Evolutionary conservation across 148 eudicot genomes (phyloP).

Genomic region (Amaranthus palmeri): DNA sequence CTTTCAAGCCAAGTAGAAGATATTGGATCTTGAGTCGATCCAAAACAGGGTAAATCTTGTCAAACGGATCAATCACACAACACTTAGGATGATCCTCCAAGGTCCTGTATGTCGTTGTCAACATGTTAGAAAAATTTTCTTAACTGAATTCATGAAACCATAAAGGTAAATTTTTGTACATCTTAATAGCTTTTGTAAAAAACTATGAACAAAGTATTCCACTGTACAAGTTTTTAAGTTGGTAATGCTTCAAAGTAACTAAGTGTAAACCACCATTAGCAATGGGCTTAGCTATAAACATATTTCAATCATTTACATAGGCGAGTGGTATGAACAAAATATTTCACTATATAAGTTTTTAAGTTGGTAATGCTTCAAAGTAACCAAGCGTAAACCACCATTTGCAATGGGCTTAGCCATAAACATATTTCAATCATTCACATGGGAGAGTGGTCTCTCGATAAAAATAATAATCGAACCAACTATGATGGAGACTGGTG

Average conservation of each 20-base stretch:
- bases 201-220: neutral
- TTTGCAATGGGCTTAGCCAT: too few relatives aligned
- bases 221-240: neutral
- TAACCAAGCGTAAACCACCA: neutral
- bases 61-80: conserved; percentile 76
- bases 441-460: too few relatives aligned
- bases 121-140: conserved; percentile 10
- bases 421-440: too few relatives aligned
- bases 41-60: conserved; percentile 63
- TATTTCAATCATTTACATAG: too few relatives aligned
- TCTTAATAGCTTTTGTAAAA: neutral
- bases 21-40: conserved; percentile 77
- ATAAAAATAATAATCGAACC: too few relatives aligned
- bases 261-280: neutral
- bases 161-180: neutral
- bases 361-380: neutral
- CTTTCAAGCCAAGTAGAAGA: conserved; percentile 61
- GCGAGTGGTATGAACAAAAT: neutral
- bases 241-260: neutral
- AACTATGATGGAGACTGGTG: too few relatives aligned
- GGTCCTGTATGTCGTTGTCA: conserved; percentile 40
- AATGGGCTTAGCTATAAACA: too few relatives aligned
- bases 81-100: conserved; percentile 42
- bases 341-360: neutral
- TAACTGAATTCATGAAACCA: neutral